Evolutionary conservation across 768 basidiomycete genomes (phyloP), one percentile per base, ranked within the genome.

Genomic region (Phylloporus scabripes): DNA sequence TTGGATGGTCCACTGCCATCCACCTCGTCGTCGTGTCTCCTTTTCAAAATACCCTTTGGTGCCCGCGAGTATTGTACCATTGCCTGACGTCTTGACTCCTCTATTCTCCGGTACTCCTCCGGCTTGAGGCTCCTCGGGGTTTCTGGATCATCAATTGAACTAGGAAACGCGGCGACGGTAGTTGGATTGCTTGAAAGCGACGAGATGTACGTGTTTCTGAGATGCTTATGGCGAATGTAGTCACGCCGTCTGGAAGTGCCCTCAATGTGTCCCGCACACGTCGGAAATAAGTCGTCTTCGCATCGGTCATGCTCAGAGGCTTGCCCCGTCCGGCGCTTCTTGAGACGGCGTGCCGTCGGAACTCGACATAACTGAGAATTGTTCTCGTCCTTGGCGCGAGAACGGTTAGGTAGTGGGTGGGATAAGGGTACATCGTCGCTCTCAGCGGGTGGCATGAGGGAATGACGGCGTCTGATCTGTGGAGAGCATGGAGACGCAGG

Each of bases 201-300:
- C 21, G 62, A 66, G 20, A 67, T 67, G 33, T 54, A 53, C 12
- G 55, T 49, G 38, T 69, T 66, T 49, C 64, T 67, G 50, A 58
- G n/a, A 14, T 65, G 54, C 28, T 44, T 68, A 7, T 65, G 52
- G 9, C 49, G 63, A 34, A 65, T 52, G 45, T 62, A 63, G 20
- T 55, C 56, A 5, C 60, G 65, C 3, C 67, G 65, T 40, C 56
- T 52, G 11, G 49, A 54, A 2, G 58, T 50, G 8, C 46, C 55
- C 46, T 69, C 67, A 34, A 66, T 60, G 2, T 68, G 49, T 45
- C 46, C 42, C 5, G 52, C 46, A n/a, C 57, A 50, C 18, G 48
- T 46, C n/a, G 64, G 50, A 4, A 51, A 10, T 4, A 55, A 17
- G 9, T 62, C 66, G 6, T 61, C 54, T 14, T 68, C 64, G 18